Evolutionary conservation across 306 rosid genomes (phyloP), one percentile per base, ranked within the genome.

Genomic region (Argentina anserina): DNA sequence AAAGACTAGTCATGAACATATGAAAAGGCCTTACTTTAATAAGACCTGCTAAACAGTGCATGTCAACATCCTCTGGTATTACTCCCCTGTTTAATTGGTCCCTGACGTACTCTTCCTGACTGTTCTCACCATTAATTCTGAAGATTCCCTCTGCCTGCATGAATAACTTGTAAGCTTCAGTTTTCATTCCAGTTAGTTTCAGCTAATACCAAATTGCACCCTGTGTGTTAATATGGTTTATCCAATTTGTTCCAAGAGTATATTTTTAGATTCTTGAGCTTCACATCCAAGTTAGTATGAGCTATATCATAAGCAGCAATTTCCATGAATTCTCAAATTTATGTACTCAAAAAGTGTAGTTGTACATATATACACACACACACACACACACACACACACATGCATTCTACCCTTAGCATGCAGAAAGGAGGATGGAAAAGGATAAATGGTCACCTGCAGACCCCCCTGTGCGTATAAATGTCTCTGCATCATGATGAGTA

Each of bases 121-220:
- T 77, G 82, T 95, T 92, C 74, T 87, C 99, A 65, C 90, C 97
- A 73, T 87, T 90, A 65, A 95, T 90, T 83, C 99, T 88, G 81
- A 95, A 95, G 76, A 95, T 91, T 77, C 99, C 99, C 86, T 95
- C 99, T n/a, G 93, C 97, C 97, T 94, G 82, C 72, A 79, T 46
- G 75, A 70, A 76, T 53, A 81, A 37, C 53, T 75, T 78, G 46
- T 67, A 78, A 60, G 64, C 58, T 69, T 64, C 40, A 71, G 78
- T 76, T 73, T 69, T 71, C 33, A 47, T 59, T 64, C 37, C 41
- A 67, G 70, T 58, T 53, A 47, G 80, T 53, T 25, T 33, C 72
- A 73, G 75, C 56, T 41, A 21, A 49, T 47, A 46, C 47, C 20
- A 7, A 62, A 69, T 69, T 46, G 39, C 25, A 23, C 62, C 34